Percentiles rank a stretch among this genome's conserved stretches.
phyloP scores from a whole-genome alignment of 2,329 filamentous ascomycete species.

The Colletotrichum sp. region DNA sequence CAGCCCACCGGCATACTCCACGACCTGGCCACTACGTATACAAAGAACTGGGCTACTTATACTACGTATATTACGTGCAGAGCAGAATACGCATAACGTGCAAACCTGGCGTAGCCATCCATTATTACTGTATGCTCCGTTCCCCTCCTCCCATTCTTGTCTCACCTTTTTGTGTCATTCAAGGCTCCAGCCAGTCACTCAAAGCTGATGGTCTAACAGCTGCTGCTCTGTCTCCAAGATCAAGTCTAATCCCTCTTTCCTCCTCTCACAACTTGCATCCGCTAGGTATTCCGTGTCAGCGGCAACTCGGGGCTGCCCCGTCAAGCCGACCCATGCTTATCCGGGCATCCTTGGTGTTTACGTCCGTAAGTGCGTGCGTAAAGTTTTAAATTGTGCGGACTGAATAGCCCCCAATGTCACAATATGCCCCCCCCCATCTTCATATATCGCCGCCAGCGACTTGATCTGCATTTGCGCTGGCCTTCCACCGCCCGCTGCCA shows the following conservation, averaged over 20 bases:
- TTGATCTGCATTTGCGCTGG: background rate
- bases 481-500: background rate
- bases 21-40: background rate
- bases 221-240: background rate
- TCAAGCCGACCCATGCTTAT: background rate
- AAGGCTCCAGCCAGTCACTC: background rate
- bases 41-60: background rate
- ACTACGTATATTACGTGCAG: background rate
- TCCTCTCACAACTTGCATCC: background rate
- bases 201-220: background rate
- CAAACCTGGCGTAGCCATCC: background rate
- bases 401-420: conserved; percentile 3
- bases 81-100: background rate
- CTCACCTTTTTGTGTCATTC: background rate
- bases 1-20: background rate
- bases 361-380: conserved; percentile 4
- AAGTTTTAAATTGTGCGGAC: background rate
- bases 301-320: conserved; percentile 1
- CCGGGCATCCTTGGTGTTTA: background rate
- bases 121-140: background rate
- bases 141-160: background rate
- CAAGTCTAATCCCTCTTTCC: conserved; percentile 10
- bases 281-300: background rate
- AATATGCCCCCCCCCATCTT: background rate
- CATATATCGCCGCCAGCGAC: background rate